Evolutionary conservation across 257 asterid genomes (phyloP).

Genomic region (Solanum dulcamara): DNA sequence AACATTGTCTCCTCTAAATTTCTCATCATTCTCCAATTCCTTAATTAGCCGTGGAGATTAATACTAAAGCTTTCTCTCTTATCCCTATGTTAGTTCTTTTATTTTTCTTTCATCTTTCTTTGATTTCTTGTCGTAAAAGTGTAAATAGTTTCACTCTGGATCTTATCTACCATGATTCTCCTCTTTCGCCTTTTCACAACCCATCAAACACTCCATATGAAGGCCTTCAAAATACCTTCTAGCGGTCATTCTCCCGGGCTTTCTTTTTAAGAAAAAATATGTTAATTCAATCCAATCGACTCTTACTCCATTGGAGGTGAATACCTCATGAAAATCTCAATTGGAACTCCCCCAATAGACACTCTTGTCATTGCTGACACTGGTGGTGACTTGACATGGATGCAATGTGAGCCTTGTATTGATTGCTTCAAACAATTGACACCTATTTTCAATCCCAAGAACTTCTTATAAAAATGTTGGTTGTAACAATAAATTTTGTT

Average conservation of each 20-base stretch:
- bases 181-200: constrained; percentile 16
- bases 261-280: not conserved
- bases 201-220: constrained; percentile 7
- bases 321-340: constrained; percentile 12
- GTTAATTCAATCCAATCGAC: not conserved
- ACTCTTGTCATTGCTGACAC: constrained; percentile 12
- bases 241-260: constrained; percentile 12
- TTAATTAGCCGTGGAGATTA: not conserved
- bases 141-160: constrained; percentile 10
- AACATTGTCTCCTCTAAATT: not conserved
- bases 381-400: constrained; percentile 13
- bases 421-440: not conserved
- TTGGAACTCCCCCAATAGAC: constrained; percentile 13
- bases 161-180: constrained; percentile 19
- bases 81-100: not conserved
- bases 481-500: not conserved
- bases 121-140: not conserved
- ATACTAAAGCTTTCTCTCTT: not conserved
- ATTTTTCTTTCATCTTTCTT: not conserved
- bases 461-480: not conserved
- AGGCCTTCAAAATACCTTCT: not conserved
- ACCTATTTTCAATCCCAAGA: constrained; percentile 5
- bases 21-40: not conserved
- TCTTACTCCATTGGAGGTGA: not conserved
- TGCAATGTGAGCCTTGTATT: constrained; percentile 14